These are phyloP conservation scores for Wickerhamiella musiphila DNA, from an alignment of 805 yeast genomes.

Conservation along the genomic window DNA sequence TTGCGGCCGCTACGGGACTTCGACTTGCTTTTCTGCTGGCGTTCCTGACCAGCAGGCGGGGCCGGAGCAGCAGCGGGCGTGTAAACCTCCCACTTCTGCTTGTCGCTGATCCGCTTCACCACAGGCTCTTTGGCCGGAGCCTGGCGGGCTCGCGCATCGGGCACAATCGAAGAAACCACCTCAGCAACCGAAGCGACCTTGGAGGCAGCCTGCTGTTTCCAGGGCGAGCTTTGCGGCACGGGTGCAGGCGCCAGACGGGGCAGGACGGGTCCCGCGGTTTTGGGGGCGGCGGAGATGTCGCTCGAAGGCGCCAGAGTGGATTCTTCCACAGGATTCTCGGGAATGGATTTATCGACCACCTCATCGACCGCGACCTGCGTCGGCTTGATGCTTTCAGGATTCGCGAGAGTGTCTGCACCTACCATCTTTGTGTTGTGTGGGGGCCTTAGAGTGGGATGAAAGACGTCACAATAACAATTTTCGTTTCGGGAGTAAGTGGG, in stretches of 20 bases:
- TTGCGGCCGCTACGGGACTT: constrained; percentile 1
- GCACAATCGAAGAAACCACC: constrained; percentile 5
- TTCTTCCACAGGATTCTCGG: too few species aligned
- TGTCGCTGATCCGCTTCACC: constrained; percentile 24
- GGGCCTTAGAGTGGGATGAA: too few species aligned
- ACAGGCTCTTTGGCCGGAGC: constrained; percentile 10
- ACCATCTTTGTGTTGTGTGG: too few species aligned
- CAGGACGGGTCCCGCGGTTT: constrained; percentile 9
- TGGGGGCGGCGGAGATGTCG: constrained; percentile 16
- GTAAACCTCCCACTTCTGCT: constrained; percentile 31
- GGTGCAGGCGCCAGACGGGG: constrained; percentile 44
- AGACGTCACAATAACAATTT: too few species aligned
- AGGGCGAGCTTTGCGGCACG: constrained; percentile 42
- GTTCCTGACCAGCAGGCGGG: constrained; percentile 2
- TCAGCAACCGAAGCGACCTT: constrained; percentile 1
- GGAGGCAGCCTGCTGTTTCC: constrained; percentile 25
- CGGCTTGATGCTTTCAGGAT: too few species aligned
- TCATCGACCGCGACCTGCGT: too few species aligned
- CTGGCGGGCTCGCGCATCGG: constrained; percentile 12
- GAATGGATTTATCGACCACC: too few species aligned
- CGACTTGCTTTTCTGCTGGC: constrained; percentile 1
- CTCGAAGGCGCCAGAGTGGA: constrained; percentile 18
- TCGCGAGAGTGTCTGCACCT: too few species aligned
- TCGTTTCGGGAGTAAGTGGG: too few species aligned
- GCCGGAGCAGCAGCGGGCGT: constrained; percentile 12